Percentiles rank a stretch among this genome's conserved stretches.
Evolutionary conservation across 805 yeast genomes (phyloP).

Genomic region (Saturnispora hagleri): DNA sequence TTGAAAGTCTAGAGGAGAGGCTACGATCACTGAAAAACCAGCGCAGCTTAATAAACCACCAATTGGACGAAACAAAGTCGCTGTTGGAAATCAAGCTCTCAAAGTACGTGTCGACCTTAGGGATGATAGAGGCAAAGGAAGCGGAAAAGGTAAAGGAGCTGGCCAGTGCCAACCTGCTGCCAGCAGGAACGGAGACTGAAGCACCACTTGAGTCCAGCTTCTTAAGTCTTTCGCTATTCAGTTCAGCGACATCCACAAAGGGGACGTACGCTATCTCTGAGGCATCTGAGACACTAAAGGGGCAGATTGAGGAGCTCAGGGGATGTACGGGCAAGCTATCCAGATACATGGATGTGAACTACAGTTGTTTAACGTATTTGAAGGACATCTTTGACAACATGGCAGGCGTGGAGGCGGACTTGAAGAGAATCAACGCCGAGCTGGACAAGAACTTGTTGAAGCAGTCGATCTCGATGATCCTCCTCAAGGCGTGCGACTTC

Average conservation of each 20-base stretch:
- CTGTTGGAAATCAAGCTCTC: constrained; percentile 41
- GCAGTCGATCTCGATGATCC: neutral
- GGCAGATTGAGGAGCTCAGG: neutral
- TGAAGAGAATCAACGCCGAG: neutral
- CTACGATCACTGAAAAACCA: constrained; percentile 28
- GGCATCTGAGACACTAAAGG: neutral
- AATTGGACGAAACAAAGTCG: constrained; percentile 39
- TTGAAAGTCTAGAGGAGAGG: constrained; percentile 30
- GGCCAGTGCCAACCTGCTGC: neutral
- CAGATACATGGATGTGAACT: neutral
- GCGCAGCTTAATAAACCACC: constrained; percentile 28
- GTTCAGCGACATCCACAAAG: neutral
- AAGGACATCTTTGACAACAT: neutral
- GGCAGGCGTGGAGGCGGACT: neutral
- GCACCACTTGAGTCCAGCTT: neutral
- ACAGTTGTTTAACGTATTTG: neutral
- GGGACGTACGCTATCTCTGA: neutral
- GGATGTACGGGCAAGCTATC: neutral
- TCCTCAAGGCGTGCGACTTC: neutral
- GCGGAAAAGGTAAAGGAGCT: constrained; percentile 10
- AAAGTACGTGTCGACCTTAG: constrained; percentile 31
- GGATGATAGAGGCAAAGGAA: constrained; percentile 15
- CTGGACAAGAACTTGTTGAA: neutral
- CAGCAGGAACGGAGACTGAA: neutral
- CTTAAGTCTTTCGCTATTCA: neutral